Evolutionary conservation across 768 basidiomycete genomes (phyloP), one percentile per base, ranked within the genome.

Genomic region (Rhizopogon vinicolor): DNA sequence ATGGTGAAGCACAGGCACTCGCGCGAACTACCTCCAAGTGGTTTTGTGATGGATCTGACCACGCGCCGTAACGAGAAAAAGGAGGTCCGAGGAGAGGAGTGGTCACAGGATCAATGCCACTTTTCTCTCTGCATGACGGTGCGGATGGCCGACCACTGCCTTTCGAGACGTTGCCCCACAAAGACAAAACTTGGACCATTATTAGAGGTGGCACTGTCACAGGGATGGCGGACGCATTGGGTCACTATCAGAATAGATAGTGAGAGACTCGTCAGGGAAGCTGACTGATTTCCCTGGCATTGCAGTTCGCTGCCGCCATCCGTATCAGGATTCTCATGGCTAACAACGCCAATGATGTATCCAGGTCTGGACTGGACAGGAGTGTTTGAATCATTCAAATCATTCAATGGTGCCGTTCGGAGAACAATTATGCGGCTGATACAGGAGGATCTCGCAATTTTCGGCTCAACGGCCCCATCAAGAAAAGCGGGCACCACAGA

Each of bases 1-100:
- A 42, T 9, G 28, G 40, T 35, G 31, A 40, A 42, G 19, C 9
- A 51, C 37, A 54, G 22, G 39, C 44, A 46, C 37, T 28, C 25
- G 14, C 39, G 51, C 22, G 51, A 25, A 31, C 44, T 31, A 33
- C 33, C 28, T 41, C 19, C 44, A 42, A 41, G 35, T 37, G 46
- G 52, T 35, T 53, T 45, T 13, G 55, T 52, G 55, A 16, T 13
- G 42, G 33, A 44, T n/a, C 7, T 48, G 31, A 63, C 45, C 55
- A 39, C 45, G 42, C 44, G 33, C 55, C 43, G n/a, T 41, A 31
- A 25, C 37, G 37, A 40, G 40, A 41, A 41, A 14, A 52, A 31
- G 28, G 29, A 57, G 52, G 44, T 68, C 68, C 66, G 67, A 67
- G 59, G 64, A 60, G 67, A 67, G 59, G 64, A 60, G 28, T 58